Evolutionary conservation across 495 filamentous ascomycete genomes (phyloP).

Genomic region (Penicillium manginii): DNA sequence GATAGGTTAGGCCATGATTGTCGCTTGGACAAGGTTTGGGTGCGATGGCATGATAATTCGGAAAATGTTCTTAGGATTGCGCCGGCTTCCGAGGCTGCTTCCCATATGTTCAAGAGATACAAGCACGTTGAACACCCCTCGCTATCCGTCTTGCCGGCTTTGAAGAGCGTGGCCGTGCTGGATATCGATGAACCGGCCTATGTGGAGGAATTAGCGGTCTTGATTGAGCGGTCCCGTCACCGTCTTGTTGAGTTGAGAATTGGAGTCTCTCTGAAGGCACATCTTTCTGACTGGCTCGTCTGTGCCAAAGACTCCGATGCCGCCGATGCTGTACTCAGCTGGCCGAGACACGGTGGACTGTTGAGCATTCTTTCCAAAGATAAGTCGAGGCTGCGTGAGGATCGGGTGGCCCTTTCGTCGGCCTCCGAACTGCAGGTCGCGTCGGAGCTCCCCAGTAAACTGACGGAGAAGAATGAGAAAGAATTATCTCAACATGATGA

Average conservation of each 20-base stretch:
- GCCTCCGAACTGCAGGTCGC: constrained; percentile 1
- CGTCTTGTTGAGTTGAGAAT: constrained; percentile 76
- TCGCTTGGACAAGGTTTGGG: constrained; percentile 79
- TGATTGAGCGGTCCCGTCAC: constrained; percentile 74
- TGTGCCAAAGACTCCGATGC: constrained; percentile 37
- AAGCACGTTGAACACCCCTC: constrained; percentile 78
- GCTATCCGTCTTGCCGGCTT: constrained; percentile 79
- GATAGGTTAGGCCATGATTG: constrained; percentile 63
- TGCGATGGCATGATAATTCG: constrained; percentile 88
- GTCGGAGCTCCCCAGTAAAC: background rate
- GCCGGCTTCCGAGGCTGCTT: background rate
- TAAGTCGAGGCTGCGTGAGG: background rate
- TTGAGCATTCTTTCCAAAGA: constrained; percentile 70
- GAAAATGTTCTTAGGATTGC: constrained; percentile 41
- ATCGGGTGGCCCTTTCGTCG: background rate
- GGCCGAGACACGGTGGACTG: constrained; percentile 66
- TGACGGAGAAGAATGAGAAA: background rate
- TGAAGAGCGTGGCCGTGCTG: constrained; percentile 80
- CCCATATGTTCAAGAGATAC: constrained; percentile 39
- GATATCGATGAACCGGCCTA: constrained; percentile 90
- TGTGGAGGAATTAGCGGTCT: constrained; percentile 83
- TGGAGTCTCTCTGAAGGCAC: constrained; percentile 69
- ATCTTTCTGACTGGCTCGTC: constrained; percentile 57
- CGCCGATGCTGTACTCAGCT: constrained; percentile 40
- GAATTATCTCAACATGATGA: background rate